Evolutionary conservation across 441 rosid species (phyloP), one percentile per base, ranked within the genome.

Genomic region (Pelargonium myrrhifolium): DNA sequence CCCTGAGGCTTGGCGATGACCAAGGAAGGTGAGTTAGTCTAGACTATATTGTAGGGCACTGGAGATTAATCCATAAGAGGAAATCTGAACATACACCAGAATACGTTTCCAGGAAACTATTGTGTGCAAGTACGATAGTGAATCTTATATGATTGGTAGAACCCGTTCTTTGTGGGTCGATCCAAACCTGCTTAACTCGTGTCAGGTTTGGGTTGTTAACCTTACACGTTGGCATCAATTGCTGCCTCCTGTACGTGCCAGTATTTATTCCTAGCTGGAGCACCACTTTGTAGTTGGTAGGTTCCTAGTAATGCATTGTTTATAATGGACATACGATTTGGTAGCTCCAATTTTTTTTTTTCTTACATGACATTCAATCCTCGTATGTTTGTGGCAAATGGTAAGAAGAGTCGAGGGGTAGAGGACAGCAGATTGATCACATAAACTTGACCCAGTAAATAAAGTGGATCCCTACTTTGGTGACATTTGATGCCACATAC

Each of bases 1-100:
- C 98, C 53, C 73, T 92, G 82, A 79, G 98, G 80, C 94, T 95
- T n/a, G 96, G 98, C 65, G 99, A 89, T 81, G 95, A 95, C 69
- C 98, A 90, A 75, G 94, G 89, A 62, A 89, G 93, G 97, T 88
- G 65, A 76, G 85, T 65, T 71, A 56, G 9, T 14, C 17, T 6
- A 47, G 10, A 47, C 53, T 24, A 24, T 24, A 2, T n/a, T n/a
- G 28, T 24, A 24, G 28, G 28, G 2, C 1, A 24, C 28, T 24
- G 28, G 28, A 24, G 28, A 24, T 24, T 24, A 5, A 0, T 5
- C 5, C 8, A 24, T 21, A 56, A 53, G 59, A 53, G 10, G 59
- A 17, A 53, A 53, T 17, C 22, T 18, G 22, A 12, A n/a, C n/a
- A 14, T 1, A 47, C 3, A 11, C 15, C 11, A 10, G 53, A 47